Conservation (phyloP, 2,329 filamentous ascomycete genomes). For the Hymenoscyphus linearis region DNA sequence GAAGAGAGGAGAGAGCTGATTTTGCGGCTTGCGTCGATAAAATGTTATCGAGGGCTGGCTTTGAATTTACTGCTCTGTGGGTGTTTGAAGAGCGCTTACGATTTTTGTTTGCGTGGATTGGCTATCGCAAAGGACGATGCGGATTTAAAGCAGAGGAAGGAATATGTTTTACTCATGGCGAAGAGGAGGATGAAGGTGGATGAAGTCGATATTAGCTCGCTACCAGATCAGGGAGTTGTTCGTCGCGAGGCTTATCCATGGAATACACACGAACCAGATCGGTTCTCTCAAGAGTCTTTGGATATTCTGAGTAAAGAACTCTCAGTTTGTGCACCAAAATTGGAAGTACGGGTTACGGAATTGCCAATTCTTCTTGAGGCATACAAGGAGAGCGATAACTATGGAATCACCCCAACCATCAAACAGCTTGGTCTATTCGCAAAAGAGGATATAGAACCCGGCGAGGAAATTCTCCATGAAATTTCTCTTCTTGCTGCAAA, state of each 20-base stretch:
- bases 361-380: constrained; percentile 60
- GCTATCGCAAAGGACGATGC: constrained; percentile 48
- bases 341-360: constrained; percentile 70
- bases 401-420: constrained; percentile 52
- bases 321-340: constrained; percentile 67
- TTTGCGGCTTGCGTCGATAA: constrained; percentile 46
- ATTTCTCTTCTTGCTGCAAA: constrained; percentile 84
- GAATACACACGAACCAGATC: constrained; percentile 64
- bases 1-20: constrained; percentile 37
- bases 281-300: constrained; percentile 64
- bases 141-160: constrained; percentile 49
- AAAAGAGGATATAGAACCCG: constrained; percentile 69
- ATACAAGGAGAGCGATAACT: constrained; percentile 45
- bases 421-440: constrained; percentile 89
- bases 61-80: constrained; percentile 57
- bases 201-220: constrained; percentile 45
- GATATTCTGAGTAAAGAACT: constrained; percentile 67
- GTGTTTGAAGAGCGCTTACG: constrained; percentile 61
- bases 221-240: constrained; percentile 66
- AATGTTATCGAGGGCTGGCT: constrained; percentile 54
- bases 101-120: constrained; percentile 60
- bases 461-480: constrained; percentile 73
- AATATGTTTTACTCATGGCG: constrained; percentile 49
- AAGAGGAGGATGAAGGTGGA: constrained; percentile 41
- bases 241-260: constrained; percentile 67